Evolutionary conservation across 2,329 filamentous ascomycete genomes (phyloP).

Genomic region (Cercospora sesami): DNA sequence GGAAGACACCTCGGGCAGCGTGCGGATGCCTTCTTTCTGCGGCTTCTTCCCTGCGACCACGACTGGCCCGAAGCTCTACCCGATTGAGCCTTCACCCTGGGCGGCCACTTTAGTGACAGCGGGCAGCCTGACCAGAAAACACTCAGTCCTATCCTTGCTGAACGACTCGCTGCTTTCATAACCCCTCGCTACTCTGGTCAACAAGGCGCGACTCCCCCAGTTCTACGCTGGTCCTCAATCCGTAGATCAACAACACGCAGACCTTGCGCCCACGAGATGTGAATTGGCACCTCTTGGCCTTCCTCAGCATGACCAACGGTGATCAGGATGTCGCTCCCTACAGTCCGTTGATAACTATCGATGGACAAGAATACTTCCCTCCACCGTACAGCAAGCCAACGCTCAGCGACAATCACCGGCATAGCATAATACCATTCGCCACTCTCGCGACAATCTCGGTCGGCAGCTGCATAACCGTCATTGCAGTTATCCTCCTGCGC

Average conservation of each 20-base stretch:
- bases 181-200: not conserved
- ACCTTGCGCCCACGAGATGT: not conserved
- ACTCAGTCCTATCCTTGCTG: not conserved
- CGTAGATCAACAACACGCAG: not conserved
- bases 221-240: not conserved
- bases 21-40: not conserved
- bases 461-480: constrained; percentile 31
- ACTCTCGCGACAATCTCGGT: constrained; percentile 36
- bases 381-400: constrained; percentile 34
- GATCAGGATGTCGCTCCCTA: constrained; percentile 21
- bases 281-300: not conserved
- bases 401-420: constrained; percentile 27
- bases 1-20: not conserved
- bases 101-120: not conserved
- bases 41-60: not conserved
- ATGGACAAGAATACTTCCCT: constrained; percentile 33
- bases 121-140: not conserved
- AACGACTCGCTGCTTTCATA: not conserved
- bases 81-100: not conserved
- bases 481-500: constrained; percentile 36
- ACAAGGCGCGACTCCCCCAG: not conserved
- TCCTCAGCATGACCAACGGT: not conserved
- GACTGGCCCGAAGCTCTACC: not conserved
- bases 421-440: constrained; percentile 37
- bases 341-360: constrained; percentile 25